Evolutionary conservation across 2,329 filamentous ascomycete genomes (phyloP).

Genomic region (Ascochyta clinopodiicola): DNA sequence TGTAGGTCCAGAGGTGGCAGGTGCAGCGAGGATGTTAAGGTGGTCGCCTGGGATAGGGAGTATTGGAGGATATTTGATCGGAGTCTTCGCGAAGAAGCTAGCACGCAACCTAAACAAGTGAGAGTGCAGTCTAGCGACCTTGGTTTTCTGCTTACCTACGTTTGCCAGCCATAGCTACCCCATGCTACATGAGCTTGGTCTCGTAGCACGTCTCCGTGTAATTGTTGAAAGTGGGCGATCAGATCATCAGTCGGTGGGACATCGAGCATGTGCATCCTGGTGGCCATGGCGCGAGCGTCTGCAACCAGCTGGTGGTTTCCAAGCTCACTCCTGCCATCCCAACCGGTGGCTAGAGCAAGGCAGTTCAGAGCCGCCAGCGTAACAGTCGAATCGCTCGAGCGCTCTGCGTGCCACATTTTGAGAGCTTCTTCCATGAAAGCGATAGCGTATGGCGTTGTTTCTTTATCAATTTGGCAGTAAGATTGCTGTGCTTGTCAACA

Average conservation of each 20-base stretch:
- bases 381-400: slow-evolving; percentile 4
- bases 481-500: slow-evolving; percentile 14
- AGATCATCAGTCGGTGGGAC: neutral
- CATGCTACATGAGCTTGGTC: slow-evolving; percentile 8
- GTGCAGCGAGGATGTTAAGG: neutral
- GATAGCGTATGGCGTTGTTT: neutral
- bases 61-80: slow-evolving; percentile 2
- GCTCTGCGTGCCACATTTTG: slow-evolving; percentile 13
- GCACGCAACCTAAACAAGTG: slow-evolving; percentile 2
- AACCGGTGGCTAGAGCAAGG: slow-evolving; percentile 3
- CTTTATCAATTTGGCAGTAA: slow-evolving; percentile 3
- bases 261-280: slow-evolving; percentile 10
- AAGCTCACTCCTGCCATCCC: slow-evolving; percentile 7
- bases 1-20: neutral
- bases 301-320: slow-evolving; percentile 5
- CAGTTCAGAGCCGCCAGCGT: slow-evolving; percentile 16
- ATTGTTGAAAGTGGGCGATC: neutral
- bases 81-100: slow-evolving; percentile 5
- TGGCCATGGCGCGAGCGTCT: slow-evolving; percentile 14
- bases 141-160: neutral
- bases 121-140: neutral
- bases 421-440: slow-evolving; percentile 11
- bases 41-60: slow-evolving; percentile 1
- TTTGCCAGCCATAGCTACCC: slow-evolving; percentile 10
- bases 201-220: slow-evolving; percentile 1